These are phyloP conservation scores for Phialophora chinensis DNA, from an alignment of 2,329 filamentous ascomycete genomes.

Conservation along the genomic window DNA sequence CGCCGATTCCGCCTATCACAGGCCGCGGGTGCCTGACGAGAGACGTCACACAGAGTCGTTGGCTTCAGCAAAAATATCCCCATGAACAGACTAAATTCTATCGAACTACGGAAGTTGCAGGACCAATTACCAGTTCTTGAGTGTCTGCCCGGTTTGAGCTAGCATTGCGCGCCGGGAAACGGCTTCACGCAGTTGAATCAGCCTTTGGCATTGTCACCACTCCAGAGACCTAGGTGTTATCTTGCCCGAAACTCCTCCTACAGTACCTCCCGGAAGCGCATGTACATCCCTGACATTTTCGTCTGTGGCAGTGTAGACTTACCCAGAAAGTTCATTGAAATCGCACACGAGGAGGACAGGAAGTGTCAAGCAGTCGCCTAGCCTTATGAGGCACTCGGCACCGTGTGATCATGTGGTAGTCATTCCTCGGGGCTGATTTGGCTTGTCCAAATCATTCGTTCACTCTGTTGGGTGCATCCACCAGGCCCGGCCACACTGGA, in stretches of 20 bases:
- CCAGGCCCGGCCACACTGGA: neutral
- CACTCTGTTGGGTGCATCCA: neutral
- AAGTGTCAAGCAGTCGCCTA: neutral
- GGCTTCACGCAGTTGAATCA: neutral
- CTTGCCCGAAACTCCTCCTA: too few species aligned
- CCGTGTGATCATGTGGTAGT: neutral
- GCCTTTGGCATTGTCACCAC: neutral
- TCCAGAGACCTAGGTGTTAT: neutral
- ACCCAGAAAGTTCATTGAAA: neutral
- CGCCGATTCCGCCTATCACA: constrained; percentile 16
- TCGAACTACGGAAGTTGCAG: neutral
- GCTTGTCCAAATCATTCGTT: neutral
- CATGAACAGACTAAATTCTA: neutral
- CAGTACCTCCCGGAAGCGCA: neutral
- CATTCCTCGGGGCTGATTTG: neutral
- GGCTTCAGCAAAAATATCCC: neutral
- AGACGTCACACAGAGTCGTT: neutral
- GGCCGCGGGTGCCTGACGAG: constrained; percentile 9
- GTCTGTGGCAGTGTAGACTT: neutral
- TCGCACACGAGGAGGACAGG: neutral
- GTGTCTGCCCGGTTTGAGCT: neutral
- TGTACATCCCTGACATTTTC: neutral
- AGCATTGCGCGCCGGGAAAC: neutral
- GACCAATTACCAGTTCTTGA: neutral
- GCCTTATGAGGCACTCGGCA: neutral